Evolutionary conservation across 148 eudicot species (phyloP), one percentile per base, ranked within the genome.

Genomic region (Mesembryanthemum crystallinum): DNA sequence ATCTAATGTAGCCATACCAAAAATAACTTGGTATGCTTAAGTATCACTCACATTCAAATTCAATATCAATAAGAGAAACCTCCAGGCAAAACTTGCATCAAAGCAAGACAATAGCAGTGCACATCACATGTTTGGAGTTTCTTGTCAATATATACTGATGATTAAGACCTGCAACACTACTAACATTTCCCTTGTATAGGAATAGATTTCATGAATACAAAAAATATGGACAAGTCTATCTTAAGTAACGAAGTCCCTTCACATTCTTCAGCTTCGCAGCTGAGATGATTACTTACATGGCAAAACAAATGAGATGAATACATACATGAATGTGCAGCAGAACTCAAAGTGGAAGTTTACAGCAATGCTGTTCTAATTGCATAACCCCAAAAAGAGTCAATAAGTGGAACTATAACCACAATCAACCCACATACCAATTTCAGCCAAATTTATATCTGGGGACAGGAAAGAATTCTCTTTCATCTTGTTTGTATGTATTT

Each of bases 401-500:
- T 1, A 42, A 29, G 55, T 42, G 43, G 66, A 11, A 21, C 42
- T n/a, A 67, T 17, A 72, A 23, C 25, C 49, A 37, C 45, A 79
- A 37, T 58, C 12, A 39, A 75, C 52, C 43, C 23, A 87, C 84
- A 83, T 87, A 92, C 97, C 97, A 64, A 96, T 84, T 74, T 89
- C 98, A 79, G 84, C 84, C 83, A 96, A 86, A 82, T 89, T 85
- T 52, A 96, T 83, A 86, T 96, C 99, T 61, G 99, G 82, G 79
- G 94, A 80, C 76, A 95, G 96, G 77, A 89, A 95, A 49, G 98
- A 95, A 86, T 87, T 96, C 81, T 96, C 97, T 85, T 91, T 96
- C 99, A 96, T 96, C 89, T 88, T 89, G 81, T 85, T 91, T 69
- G 99, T 96, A 79, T 96, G 99, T 77, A 96, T 96, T 69, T 96